phyloP scores from a whole-genome alignment of 2,329 filamentous ascomycete species.

The Penicillium sp. region DNA sequence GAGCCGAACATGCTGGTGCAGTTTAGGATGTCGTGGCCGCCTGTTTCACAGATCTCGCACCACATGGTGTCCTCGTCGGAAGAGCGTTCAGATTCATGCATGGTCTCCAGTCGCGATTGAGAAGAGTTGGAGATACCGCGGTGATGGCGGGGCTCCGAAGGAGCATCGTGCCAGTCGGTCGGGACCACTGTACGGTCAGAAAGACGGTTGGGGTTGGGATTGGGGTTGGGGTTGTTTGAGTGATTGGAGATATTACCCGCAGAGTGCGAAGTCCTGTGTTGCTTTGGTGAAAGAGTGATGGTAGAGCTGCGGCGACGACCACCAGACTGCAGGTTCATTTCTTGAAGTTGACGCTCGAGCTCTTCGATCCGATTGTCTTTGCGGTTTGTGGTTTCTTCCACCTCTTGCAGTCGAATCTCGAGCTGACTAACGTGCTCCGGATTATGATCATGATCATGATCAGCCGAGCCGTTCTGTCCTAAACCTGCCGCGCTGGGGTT shows the following conservation, averaged over 20 bases:
- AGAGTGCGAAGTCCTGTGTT: conserved; percentile 35
- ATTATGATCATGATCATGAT: conserved; percentile 50
- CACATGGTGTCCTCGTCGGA: conserved; percentile 75
- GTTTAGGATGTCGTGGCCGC: conserved; percentile 88
- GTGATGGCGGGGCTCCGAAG: conserved; percentile 27
- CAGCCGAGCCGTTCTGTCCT: conserved; percentile 30
- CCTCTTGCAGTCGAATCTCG: conserved; percentile 76
- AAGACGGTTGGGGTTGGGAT: conserved; percentile 29
- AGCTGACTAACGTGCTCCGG: conserved; percentile 62
- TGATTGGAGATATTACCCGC: conserved; percentile 27
- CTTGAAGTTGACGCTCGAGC: conserved; percentile 73
- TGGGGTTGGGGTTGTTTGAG: conserved; percentile 34
- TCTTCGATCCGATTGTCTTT: conserved; percentile 78
- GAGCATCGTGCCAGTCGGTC: conserved; percentile 41
- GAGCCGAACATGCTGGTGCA: conserved; percentile 84
- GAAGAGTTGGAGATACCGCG: conserved; percentile 30
- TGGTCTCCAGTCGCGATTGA: conserved; percentile 38
- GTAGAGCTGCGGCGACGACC: conserved; percentile 37
- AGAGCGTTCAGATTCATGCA: conserved; percentile 48
- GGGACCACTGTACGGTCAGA: conserved; percentile 47
- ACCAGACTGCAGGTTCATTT: conserved; percentile 31
- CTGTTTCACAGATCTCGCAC: conserved; percentile 94
- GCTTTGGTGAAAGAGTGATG: conserved; percentile 35
- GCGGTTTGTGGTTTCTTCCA: conserved; percentile 69
- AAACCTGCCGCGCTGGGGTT: conserved; percentile 33